Evolutionary conservation across 495 filamentous ascomycete genomes (phyloP).

Genomic region (Penicillium herquei): DNA sequence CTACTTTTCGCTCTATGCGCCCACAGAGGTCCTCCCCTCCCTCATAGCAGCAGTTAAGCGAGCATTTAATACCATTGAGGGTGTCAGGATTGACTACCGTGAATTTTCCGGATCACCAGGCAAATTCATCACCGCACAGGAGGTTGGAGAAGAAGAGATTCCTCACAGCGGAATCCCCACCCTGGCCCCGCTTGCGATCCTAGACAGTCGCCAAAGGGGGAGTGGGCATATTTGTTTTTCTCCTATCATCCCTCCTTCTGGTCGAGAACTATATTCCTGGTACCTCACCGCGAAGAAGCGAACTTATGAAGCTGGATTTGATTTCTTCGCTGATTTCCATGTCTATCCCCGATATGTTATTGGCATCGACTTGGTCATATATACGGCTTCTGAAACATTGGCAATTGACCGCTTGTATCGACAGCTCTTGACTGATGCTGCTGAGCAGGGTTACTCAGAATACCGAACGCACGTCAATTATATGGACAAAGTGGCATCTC

Average conservation of each 20-base stretch:
- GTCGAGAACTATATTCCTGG: not conserved
- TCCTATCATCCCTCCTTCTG: conserved; percentile 1
- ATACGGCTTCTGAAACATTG: not conserved
- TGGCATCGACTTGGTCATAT: conserved; percentile 9
- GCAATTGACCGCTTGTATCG: not conserved
- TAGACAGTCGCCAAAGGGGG: not conserved
- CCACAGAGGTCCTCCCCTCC: not conserved
- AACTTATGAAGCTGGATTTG: conserved; percentile 2
- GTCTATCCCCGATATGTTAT: conserved; percentile 8
- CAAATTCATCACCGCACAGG: not conserved
- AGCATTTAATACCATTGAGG: not conserved
- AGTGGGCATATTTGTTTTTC: not conserved
- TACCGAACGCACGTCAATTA: conserved; percentile 13
- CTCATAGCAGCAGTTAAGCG: not conserved
- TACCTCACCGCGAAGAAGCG: not conserved
- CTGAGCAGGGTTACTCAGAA: conserved; percentile 4
- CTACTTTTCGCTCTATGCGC: not conserved
- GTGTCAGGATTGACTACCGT: not conserved
- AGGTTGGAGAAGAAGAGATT: conserved; percentile 11
- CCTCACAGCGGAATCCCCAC: conserved; percentile 13
- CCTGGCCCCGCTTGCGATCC: not conserved
- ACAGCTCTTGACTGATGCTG: not conserved
- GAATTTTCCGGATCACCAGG: not conserved
- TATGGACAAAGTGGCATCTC: conserved; percentile 10
- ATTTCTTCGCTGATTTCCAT: conserved; percentile 13